These are phyloP conservation scores for Cephaloascus albidus DNA, from an alignment of 805 yeast genomes.

Conservation along the genomic window DNA sequence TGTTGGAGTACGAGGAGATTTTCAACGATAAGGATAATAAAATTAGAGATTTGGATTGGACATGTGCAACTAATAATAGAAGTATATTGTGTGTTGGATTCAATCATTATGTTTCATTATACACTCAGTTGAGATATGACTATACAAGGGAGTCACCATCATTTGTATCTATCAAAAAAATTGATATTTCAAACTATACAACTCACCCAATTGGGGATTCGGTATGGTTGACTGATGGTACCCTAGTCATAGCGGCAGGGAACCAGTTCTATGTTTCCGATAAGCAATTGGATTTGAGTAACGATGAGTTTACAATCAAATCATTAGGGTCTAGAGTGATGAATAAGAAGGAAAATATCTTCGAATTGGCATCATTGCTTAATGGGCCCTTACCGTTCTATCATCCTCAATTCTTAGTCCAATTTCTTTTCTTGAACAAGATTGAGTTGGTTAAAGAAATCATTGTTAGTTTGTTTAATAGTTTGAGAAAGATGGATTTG, in stretches of 20 bases:
- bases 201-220: conserved; percentile 83
- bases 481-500: conserved; percentile 45
- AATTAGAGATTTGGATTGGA: conserved; percentile 82
- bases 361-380: conserved; percentile 64
- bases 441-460: conserved; percentile 45
- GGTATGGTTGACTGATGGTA: conserved; percentile 74
- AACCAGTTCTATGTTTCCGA: conserved; percentile 84
- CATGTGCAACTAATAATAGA: conserved; percentile 54
- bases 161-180: conserved; percentile 64
- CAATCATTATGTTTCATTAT: conserved; percentile 48
- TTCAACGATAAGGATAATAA: conserved; percentile 20
- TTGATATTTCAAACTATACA: conserved; percentile 65
- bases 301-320: conserved; percentile 39
- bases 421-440: conserved; percentile 58
- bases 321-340: conserved; percentile 55
- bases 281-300: conserved; percentile 43
- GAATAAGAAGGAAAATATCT: conserved; percentile 37
- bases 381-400: conserved; percentile 88
- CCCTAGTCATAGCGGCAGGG: conserved; percentile 78
- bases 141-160: conserved; percentile 76
- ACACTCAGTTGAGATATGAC: conserved; percentile 80
- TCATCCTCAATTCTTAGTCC: conserved; percentile 84
- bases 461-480: conserved; percentile 41
- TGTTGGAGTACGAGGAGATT: conserved; percentile 52
- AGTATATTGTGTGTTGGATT: conserved; percentile 81